Base-by-base conservation (phyloP, 2,329 filamentous ascomycete genomes). In the Fusarium veterinarium region DNA sequence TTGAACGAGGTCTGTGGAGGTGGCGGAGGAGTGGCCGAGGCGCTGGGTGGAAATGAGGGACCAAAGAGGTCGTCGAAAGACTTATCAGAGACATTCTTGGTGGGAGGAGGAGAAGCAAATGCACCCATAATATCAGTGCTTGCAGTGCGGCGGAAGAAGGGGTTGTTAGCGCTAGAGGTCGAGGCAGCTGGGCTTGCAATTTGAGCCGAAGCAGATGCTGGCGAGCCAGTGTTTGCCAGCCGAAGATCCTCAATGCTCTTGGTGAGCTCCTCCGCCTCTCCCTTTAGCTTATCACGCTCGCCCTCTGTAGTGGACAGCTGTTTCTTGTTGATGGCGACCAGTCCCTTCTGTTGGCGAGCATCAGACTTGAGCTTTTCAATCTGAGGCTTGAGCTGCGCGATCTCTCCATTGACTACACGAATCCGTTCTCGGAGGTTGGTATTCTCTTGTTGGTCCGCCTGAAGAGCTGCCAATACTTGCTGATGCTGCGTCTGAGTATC, bases 241-340 rank as follows among this genome's bases (percentile, higher is more conserved):
- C 86, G 86, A 59, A 84, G 82, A 67, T 90, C 91, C 78, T 89
- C 90, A 75, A 84, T 90, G 77, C 85, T 90, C 86, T 87, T 92
- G 80, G 83, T 88, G 72, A 92, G 87, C 57, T 90, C 91, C 65
- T 91, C 91, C 48, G 92, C 91, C 81, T 98, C 95, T 3, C 86
- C 85, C 84, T 95, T 95, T 42, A 97, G 86, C 85, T 94, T 95
- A 68, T 98, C 95, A 37, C 93, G 90, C 81, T 98, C 95, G 52
- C 89, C 90, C 81, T 99, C 96, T 64, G 92, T 94, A 2, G 95
- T 98, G 40, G 92, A 90, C 67, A 98, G 86, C 83, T 99, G 96
- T 85, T 99, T 99, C 87, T 97, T 98, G 84, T 98, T 98, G 84
- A 99, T 99, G 46, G 96, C 95, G 35, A 97, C 95, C 73, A 98